Conservation (phyloP, 805 yeast genomes). For the Starmerella floricola region DNA sequence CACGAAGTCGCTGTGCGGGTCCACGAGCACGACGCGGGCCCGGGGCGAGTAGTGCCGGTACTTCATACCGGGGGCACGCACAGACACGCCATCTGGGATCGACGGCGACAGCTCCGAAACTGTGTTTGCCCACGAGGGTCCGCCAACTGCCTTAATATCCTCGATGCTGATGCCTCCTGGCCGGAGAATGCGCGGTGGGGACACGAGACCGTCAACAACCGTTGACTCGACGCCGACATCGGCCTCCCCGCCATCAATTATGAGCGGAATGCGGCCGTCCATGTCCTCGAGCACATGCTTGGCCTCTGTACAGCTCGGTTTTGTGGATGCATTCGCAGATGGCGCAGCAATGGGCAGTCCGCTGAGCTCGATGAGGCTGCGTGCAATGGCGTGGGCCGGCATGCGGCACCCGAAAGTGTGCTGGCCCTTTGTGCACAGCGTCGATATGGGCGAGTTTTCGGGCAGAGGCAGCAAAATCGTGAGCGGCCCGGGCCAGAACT, state of each 20-base stretch:
- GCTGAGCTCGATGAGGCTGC: constrained; percentile 74
- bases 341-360: constrained; percentile 95
- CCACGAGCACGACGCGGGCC: constrained; percentile 64
- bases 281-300: constrained; percentile 74
- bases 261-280: constrained; percentile 64
- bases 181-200: constrained; percentile 77
- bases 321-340: constrained; percentile 89
- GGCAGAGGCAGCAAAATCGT: constrained; percentile 64
- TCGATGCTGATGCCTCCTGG: constrained; percentile 92
- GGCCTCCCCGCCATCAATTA: constrained; percentile 84
- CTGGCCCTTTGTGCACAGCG: constrained; percentile 73
- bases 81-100: constrained; percentile 42
- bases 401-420: constrained; percentile 84
- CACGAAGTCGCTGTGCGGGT: constrained; percentile 34
- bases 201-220: constrained; percentile 76
- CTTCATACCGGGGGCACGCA: constrained; percentile 95
- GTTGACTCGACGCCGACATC: constrained; percentile 88
- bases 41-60: constrained; percentile 89
- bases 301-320: constrained; percentile 88
- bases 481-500: constrained; percentile 94
- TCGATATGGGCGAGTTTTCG: constrained; percentile 39
- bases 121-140: constrained; percentile 52
- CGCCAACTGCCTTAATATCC: constrained; percentile 54
- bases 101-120: constrained; percentile 38
- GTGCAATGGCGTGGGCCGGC: constrained; percentile 77